These are phyloP conservation scores for Nicotiana benthamiana DNA, from an alignment of 257 asterid genomes.

Conservation along the genomic window DNA sequence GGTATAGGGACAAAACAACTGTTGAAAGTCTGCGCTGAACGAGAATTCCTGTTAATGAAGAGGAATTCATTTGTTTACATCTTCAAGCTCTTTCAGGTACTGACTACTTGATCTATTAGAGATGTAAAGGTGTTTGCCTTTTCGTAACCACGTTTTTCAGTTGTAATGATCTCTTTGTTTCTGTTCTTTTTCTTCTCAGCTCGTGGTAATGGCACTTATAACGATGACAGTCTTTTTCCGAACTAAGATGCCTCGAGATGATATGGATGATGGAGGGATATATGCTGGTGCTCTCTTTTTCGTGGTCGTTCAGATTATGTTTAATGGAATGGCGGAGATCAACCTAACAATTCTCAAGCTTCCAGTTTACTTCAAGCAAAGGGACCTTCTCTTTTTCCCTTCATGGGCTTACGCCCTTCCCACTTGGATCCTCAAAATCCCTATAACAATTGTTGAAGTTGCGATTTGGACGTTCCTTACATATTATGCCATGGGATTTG, in stretches of 20 bases:
- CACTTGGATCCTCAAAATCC: constrained; percentile 52
- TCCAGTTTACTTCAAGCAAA: constrained; percentile 69
- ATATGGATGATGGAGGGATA: constrained; percentile 33
- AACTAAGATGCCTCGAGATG: constrained; percentile 34
- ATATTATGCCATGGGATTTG: constrained; percentile 61
- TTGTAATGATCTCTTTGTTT: background rate
- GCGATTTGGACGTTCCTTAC: constrained; percentile 37
- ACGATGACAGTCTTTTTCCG: constrained; percentile 39
- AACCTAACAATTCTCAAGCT: constrained; percentile 52
- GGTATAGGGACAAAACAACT: constrained; percentile 46
- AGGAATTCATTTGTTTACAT: constrained; percentile 48
- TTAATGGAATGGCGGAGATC: constrained; percentile 59
- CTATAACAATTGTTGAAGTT: constrained; percentile 41
- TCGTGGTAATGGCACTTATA: constrained; percentile 23
- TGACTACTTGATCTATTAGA: background rate
- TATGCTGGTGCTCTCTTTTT: constrained; percentile 42
- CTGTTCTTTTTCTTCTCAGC: constrained; percentile 25
- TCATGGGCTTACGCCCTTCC: constrained; percentile 70
- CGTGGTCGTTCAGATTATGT: constrained; percentile 33
- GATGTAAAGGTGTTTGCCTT: background rate
- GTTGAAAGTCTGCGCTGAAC: constrained; percentile 43
- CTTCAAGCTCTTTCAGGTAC: constrained; percentile 47
- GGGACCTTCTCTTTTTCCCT: constrained; percentile 58
- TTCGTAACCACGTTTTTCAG: background rate
- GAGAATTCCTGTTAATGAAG: constrained; percentile 50